Base-by-base conservation (phyloP, 2,329 filamentous ascomycete species). In the Cryphonectria radicalis region DNA sequence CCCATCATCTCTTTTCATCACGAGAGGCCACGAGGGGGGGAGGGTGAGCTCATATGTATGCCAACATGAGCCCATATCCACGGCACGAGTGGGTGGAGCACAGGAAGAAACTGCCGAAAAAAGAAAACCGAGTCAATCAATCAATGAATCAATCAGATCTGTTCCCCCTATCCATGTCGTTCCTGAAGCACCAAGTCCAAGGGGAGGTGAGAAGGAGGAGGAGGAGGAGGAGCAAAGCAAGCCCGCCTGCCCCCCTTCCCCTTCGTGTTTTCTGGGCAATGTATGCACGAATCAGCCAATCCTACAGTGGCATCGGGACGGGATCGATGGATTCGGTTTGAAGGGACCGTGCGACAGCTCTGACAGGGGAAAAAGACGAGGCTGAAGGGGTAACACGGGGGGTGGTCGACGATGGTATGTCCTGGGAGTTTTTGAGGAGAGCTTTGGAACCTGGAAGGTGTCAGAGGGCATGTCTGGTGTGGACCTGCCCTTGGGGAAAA, bases 31-130 rank as follows among this genome's bases (percentile, higher is more conserved):
- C 10, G 67, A 57, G 46, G n/a, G 42, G 55, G 69, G 55, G 69
- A 63, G 53, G 43, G 63, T 67, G 66, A 63, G 71, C 69, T 46
- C 69, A 69, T 73, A 71, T 71, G 71, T 73, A 73, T 63, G n/a
- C 40, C 37, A 14, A 32, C 53, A 60, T 72, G 65, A 68, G 66
- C 66, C 65, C 68, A 70, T 66, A 46, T 17, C n/a, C 4, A 43
- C 40, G 62, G 13, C 62, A 43, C 46, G 46, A 50, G 11, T 43
- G 35, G 17, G 28, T n/a, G 40, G 17, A 40, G 59, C 7, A 37
- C 17, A 62, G 32, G 22, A 35, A 22, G 59, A 35, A 19, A 28
- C n/a, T 28, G 62, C 62, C 14, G 40, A 14, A 63, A 17, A 28
- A 13, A 13, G 37, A 5, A 50, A 65, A 60, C 46, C 65, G 37